These are phyloP conservation scores for Colletotrichum lini DNA, from an alignment of 2,329 filamentous ascomycete genomes.

Conservation along the genomic window DNA sequence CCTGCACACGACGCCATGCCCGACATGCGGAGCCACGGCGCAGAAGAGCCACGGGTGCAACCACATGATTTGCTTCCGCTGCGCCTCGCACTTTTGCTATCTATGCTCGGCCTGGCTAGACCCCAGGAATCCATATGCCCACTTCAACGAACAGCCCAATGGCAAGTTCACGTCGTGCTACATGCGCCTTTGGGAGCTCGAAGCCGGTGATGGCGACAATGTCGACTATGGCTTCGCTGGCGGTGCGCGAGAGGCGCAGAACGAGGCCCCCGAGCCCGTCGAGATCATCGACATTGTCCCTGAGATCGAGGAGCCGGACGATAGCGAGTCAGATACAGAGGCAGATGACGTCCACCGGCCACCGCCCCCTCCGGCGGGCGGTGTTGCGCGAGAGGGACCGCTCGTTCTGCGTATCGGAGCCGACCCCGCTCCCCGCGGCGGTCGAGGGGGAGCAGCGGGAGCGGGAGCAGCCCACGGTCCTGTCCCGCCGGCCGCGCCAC, in stretches of 20 bases:
- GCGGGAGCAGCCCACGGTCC: conserved; percentile 32
- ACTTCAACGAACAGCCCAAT: conserved; percentile 80
- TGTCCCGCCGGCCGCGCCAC: conserved; percentile 50
- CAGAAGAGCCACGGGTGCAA: conserved; percentile 97
- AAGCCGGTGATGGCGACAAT: conserved; percentile 80
- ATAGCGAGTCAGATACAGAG: conserved; percentile 50
- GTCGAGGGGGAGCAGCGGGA: conserved; percentile 41
- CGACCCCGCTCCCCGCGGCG: conserved; percentile 50
- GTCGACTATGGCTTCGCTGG: conserved; percentile 63
- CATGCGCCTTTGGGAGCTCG: conserved; percentile 90
- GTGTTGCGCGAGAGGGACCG: conserved; percentile 70
- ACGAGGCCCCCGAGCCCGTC: conserved; percentile 38
- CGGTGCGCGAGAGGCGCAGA: conserved; percentile 44
- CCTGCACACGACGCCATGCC: conserved; percentile 87
- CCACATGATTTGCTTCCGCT: conserved; percentile 95
- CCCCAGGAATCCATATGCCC: conserved; percentile 84
- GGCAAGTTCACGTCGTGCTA: conserved; percentile 77
- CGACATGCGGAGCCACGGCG: conserved; percentile 85
- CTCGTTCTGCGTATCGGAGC: conserved; percentile 69
- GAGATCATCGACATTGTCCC: conserved; percentile 43
- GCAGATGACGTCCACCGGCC: conserved; percentile 43
- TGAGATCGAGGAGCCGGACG: conserved; percentile 53
- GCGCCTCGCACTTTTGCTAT: conserved; percentile 95
- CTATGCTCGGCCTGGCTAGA: conserved; percentile 91
- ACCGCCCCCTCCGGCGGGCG: conserved; percentile 52